Conservation (phyloP, 495 filamentous ascomycete species). For the Cercophora sp. region DNA sequence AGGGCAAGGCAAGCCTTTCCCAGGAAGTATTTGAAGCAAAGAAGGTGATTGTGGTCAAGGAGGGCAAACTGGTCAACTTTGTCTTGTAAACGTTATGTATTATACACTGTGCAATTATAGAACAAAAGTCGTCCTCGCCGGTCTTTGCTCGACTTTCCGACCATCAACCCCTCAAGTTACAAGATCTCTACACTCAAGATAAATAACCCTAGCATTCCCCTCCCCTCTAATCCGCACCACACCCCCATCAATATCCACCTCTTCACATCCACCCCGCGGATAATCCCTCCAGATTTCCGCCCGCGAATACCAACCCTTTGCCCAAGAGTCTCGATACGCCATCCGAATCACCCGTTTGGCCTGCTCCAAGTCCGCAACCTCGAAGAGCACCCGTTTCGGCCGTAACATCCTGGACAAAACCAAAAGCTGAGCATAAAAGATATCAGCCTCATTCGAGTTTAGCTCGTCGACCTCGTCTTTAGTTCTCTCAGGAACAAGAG, state of each 20-base stretch:
- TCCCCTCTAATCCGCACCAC: neutral
- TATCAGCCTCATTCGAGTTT: slow-evolving; percentile 42
- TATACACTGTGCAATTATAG: neutral
- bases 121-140: neutral
- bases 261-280: neutral
- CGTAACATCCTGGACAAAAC: slow-evolving; percentile 30
- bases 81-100: slow-evolving; percentile 33
- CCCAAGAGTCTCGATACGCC: slow-evolving; percentile 12
- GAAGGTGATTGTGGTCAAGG: slow-evolving; percentile 49
- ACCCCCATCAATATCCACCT: slow-evolving; percentile 14
- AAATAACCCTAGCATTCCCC: slow-evolving; percentile 2
- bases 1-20: slow-evolving; percentile 47
- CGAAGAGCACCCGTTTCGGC: slow-evolving; percentile 49
- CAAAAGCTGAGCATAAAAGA: slow-evolving; percentile 56
- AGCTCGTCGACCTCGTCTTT: slow-evolving; percentile 24
- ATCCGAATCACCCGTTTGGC: slow-evolving; percentile 53
- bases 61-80: slow-evolving; percentile 56
- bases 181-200: no score
- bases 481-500: slow-evolving; percentile 62
- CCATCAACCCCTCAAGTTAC: no score
- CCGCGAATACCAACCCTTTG: neutral
- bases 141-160: neutral
- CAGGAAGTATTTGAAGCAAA: slow-evolving; percentile 35
- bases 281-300: slow-evolving; percentile 27
- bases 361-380: slow-evolving; percentile 57